These are phyloP conservation scores for Tylopilus cervinicoccineus DNA, from an alignment of 768 basidiomycete species.

Conservation along the genomic window DNA sequence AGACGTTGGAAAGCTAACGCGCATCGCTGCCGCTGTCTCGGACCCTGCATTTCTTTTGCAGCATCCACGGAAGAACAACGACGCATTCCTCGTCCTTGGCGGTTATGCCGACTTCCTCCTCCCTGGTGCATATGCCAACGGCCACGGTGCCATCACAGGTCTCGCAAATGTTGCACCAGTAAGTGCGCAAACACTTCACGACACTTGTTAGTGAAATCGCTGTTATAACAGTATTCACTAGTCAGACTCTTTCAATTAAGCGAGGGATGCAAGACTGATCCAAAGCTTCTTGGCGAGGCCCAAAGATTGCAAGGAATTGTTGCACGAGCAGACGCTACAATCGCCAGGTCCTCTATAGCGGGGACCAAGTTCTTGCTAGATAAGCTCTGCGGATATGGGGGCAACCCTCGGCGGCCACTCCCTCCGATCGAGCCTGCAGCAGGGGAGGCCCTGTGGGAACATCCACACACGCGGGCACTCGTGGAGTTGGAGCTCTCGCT, in stretches of 20 bases:
- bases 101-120: slow-evolving; percentile 84
- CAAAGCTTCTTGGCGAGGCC: slow-evolving; percentile 59
- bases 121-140: slow-evolving; percentile 67
- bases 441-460: slow-evolving; percentile 64
- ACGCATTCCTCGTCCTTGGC: slow-evolving; percentile 78
- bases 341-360: slow-evolving; percentile 69
- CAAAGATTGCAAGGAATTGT: slow-evolving; percentile 76
- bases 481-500: slow-evolving; percentile 59
- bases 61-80: slow-evolving; percentile 64
- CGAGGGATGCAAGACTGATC: slow-evolving; percentile 50
- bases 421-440: slow-evolving; percentile 54
- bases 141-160: slow-evolving; percentile 88
- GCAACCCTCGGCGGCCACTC: slow-evolving; percentile 73
- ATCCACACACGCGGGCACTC: slow-evolving; percentile 67
- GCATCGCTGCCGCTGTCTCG: slow-evolving; percentile 70
- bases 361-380: slow-evolving; percentile 83
- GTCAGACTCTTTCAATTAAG: slow-evolving; percentile 60
- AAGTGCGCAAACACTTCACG: slow-evolving; percentile 18
- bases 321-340: slow-evolving; percentile 76
- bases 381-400: slow-evolving; percentile 78
- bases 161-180: slow-evolving; percentile 83
- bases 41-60: slow-evolving; percentile 47
- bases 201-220: neutral
- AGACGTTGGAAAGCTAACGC: slow-evolving; percentile 86
- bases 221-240: slow-evolving; percentile 46